Evolutionary conservation across 352 stramenopile genomes (phyloP), one percentile per base, ranked within the genome.

Genomic region (Phytophthora brassicae): DNA sequence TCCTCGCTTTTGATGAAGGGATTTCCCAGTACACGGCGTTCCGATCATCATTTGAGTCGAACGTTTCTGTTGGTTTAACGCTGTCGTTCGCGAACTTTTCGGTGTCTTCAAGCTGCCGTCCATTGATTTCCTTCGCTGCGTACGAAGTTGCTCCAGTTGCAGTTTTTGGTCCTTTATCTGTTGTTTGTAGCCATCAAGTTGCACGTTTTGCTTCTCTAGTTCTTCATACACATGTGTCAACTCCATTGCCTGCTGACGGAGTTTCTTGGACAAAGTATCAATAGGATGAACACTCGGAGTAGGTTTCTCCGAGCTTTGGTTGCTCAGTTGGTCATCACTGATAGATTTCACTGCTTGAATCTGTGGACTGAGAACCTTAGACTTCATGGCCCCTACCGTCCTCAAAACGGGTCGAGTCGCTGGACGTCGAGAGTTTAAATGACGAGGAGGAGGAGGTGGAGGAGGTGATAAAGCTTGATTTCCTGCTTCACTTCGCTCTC

Each of bases 201-300:
- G 45, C 4, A 78, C 41, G 16, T 77, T 76, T 51, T 89, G 86
- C 22, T 74, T 70, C 53, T 83, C 82, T 14, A 93, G 68, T 45
- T 88, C 61, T 53, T 93, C 82, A 48, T 93, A 89, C 51, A 90
- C 70, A 3, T 75, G 56, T 0, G 79, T 90, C 44, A 93, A 74
- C 61, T 93, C 84, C 46, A 68, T 66, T 9, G 82, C 84, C 39
- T 93, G 84, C 22, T 86, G 72, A 0, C 84, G 69, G 28, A 93
- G 66, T 56, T 92, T 93, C 63, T 89, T 90, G 7, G 84, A 75
- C 8, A 93, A 55, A 3, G 72, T 81, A 33, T 90, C 83, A 17
- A 90, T 77, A 9, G 82, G 82, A 53, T 86, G 70, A 4, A 75
- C 57, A 22, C 69, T 75, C 23, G 69, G 60, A 16, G 8, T 56